Evolutionary conservation across 1,284 basidiomycete species (phyloP), one percentile per base, ranked within the genome.

Genomic region (Puccinia triticina): DNA sequence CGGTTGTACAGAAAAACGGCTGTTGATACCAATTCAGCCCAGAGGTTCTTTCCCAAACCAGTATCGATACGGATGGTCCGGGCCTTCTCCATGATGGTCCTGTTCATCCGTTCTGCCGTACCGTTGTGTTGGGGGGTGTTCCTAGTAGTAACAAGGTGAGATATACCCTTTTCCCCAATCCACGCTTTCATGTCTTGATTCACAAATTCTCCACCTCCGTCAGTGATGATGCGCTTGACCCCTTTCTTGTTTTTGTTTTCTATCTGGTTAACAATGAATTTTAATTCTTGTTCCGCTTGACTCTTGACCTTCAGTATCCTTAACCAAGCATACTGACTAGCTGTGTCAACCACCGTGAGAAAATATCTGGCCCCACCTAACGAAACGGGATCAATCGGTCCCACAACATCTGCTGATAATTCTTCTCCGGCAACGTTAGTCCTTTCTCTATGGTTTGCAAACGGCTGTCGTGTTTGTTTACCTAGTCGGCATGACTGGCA

Each of bases 121-220:
- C 77, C 77, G 43, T 79, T 79, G 34, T 79, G 43, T 34, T 79
- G 77, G 10, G 77, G 77, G 26, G 77, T 79, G 37, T 79, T 55
- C 48, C 61, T 46, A 14, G 77, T 79, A 3, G 64, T 79, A 14
- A 79, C 32, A 34, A 79, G 48, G n/a, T 50, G 64, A 23, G 40
- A 32, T 7, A 79, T 79, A 16, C 77, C 77, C 46, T 71, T 79
- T 37, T 53, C n/a, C 40, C 50, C 32, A 8, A 50, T 14, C 66
- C 66, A 79, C n/a, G 37, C 32, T 14, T 79, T 37, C 23, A 79
- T 34, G 21, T 72, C n/a, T 29, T 57, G n/a, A n/a, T n/a, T n/a
- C n/a, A n/a, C n/a, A n/a, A n/a, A n/a, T n/a, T n/a, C n/a, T n/a
- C n/a, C n/a, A n/a, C n/a, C n/a, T n/a, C n/a, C n/a, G n/a, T n/a